These are phyloP conservation scores for Aspergillus transmontanensis DNA, from an alignment of 2,329 filamentous ascomycete genomes.

Conservation along the genomic window DNA sequence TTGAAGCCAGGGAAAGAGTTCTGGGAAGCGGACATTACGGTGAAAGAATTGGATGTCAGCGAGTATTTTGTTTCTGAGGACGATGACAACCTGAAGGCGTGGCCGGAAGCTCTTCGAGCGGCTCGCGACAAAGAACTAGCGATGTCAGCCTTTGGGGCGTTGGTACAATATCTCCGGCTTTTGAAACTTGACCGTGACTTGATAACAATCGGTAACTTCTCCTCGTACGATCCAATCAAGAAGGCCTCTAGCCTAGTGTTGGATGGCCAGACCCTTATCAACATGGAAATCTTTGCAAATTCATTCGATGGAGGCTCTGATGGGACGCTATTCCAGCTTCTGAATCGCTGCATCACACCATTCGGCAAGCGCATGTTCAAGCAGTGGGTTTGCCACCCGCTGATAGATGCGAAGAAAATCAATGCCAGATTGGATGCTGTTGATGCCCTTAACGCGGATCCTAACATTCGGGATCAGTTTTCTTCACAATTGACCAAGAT, in stretches of 20 bases:
- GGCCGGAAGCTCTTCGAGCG: conserved; percentile 75
- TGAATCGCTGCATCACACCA: conserved; percentile 93
- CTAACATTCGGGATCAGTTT: conserved; percentile 80
- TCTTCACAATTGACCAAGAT: conserved; percentile 85
- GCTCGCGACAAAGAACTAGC: conserved; percentile 75
- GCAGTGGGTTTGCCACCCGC: conserved; percentile 95
- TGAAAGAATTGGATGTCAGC: conserved; percentile 76
- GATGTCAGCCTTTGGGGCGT: conserved; percentile 88
- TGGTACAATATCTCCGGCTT: conserved; percentile 81
- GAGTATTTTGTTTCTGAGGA: conserved; percentile 73
- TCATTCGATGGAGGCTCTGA: conserved; percentile 81
- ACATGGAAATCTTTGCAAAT: conserved; percentile 96
- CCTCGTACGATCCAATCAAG: conserved; percentile 88
- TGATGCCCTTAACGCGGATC: conserved; percentile 85
- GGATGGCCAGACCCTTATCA: conserved; percentile 94
- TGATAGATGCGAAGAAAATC: conserved; percentile 83
- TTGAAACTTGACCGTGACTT: conserved; percentile 88
- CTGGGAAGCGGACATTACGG: conserved; percentile 80
- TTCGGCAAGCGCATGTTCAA: conserved; percentile 96
- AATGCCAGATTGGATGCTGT: conserved; percentile 94
- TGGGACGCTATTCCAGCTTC: conserved; percentile 84
- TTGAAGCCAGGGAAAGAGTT: conserved; percentile 87
- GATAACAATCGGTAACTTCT: conserved; percentile 87
- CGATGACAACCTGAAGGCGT: conserved; percentile 63
- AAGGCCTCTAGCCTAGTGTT: conserved; percentile 87